Evolutionary conservation across 75 land plant genomes (phyloP), one percentile per base, ranked within the genome.

Genomic region (Isoetes taiwanensis): DNA sequence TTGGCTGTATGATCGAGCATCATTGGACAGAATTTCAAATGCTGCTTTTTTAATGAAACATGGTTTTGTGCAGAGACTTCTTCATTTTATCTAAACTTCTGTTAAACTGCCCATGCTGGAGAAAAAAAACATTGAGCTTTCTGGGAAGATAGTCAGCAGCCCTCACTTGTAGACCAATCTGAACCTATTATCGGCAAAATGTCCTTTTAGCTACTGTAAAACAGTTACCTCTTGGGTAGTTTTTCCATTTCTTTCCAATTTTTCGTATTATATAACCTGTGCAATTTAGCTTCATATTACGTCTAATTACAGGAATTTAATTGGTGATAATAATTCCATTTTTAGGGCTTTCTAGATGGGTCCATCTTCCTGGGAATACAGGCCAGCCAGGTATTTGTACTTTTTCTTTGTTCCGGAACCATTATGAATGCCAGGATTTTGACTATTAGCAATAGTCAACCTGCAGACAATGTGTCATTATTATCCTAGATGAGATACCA

Each of bases 91-190:
- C 74, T 90, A 32, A 82, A 80, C 59, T 67, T 89, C 42, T 86
- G 78, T 56, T 76, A 80, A 59, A 54, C 83, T 32, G 71, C n/a
- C 66, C 23, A 30, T 62, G 37, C 73, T 82, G 2, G 80, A 68
- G 9, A 82, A 78, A n/a, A n/a, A n/a, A n/a, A 29, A 75, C 54
- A 62, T 28, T 90, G 60, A 71, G 62, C 17, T 43, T 80, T 66
- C 84, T 84, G 52, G 97, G 84, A n/a, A n/a, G 59, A 80, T 80
- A 55, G 84, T 86, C 71, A 85, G 80, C 5, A 61, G 82, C 21
- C 76, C 61, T 52, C n/a, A n/a, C 73, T 80, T 52, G 74, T 70
- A 21, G 72, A 41, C 58, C n/a, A n/a, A n/a, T n/a, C 67, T 90
- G 21, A 57, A 69, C 32, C 57, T 80, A 6, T 58, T 66, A 41